phyloP scores from a whole-genome alignment of 2,329 filamentous ascomycete species.

The Malbranchea cinnamomea region DNA sequence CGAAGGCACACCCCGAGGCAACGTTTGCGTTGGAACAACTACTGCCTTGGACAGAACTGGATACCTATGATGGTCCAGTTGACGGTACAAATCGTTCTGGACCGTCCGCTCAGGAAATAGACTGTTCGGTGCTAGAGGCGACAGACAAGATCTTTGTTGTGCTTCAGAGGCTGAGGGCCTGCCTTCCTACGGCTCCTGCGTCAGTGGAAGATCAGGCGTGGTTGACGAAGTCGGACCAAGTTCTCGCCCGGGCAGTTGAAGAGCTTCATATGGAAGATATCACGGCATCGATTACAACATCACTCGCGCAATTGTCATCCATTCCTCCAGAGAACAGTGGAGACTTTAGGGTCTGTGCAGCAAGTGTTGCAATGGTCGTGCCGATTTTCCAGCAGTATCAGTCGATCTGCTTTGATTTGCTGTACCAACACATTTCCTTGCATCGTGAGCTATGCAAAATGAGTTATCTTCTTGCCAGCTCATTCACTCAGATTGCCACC shows the following conservation, averaged over 20 bases:
- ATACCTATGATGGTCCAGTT: constrained; percentile 10
- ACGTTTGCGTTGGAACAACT: constrained; percentile 53
- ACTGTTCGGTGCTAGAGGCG: constrained; percentile 45
- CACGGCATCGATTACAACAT: constrained; percentile 26
- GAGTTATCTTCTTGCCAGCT: constrained; percentile 58
- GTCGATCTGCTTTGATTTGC: constrained; percentile 41
- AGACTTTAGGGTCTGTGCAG: constrained; percentile 34
- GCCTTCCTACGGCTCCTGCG: constrained; percentile 38
- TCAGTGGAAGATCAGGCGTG: constrained; percentile 49
- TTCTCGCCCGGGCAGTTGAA: constrained; percentile 38
- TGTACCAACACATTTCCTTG: constrained; percentile 45
- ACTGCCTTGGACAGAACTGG: constrained; percentile 43
- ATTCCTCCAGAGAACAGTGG: constrained; percentile 30
- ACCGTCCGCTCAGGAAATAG: constrained; percentile 30
- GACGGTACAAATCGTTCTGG: constrained; percentile 8
- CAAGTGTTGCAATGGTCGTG: constrained; percentile 44
- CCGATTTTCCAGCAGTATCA: constrained; percentile 66
- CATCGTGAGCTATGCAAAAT: constrained; percentile 61
- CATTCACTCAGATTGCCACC: constrained; percentile 62
- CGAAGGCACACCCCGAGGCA: constrained; percentile 40
- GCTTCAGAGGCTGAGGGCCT: constrained; percentile 54
- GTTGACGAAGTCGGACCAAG: constrained; percentile 43
- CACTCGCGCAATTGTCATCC: constrained; percentile 32
- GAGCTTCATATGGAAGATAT: constrained; percentile 47
- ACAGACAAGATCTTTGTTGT: constrained; percentile 65